A percentile compares a stretch with the other conserved stretches of the same genome.
phyloP scores from a whole-genome alignment of 176 grass and related monocot species.

The Chrysopogon serrulatus region DNA sequence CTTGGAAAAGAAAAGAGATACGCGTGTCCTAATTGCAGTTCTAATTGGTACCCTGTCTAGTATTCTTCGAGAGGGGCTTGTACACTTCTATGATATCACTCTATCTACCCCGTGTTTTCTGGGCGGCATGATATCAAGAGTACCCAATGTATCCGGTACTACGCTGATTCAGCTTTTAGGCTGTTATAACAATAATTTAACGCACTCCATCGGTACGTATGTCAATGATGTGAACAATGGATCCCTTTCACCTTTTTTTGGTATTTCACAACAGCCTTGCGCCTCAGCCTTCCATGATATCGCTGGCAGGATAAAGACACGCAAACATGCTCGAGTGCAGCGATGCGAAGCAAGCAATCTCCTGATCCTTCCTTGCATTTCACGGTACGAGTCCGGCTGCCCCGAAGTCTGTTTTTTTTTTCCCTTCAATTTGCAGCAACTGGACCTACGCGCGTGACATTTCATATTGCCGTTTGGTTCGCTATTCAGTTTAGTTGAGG shows the following conservation, averaged over 20 bases:
- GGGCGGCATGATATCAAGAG: neutral
- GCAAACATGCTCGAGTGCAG: neutral
- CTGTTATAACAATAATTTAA: neutral
- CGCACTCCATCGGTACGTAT: neutral
- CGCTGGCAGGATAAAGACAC: conserved; percentile 2
- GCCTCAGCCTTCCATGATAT: neutral
- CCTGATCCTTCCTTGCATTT: conserved; percentile 10
- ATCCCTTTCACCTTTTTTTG: neutral
- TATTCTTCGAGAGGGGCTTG: neutral
- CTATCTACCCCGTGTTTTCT: neutral
- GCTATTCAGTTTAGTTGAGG: no score
- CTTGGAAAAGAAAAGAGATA: neutral
- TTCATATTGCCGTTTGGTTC: neutral
- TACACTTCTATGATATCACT: neutral
- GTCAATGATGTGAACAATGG: conserved; percentile 11
- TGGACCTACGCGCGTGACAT: neutral
- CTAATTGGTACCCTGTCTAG: neutral
- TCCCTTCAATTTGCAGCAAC: neutral
- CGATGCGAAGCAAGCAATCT: conserved; percentile 34
- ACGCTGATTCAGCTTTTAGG: neutral
- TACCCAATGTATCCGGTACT: neutral
- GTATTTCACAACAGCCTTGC: neutral
- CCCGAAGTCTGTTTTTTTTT: neutral
- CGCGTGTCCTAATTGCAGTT: neutral
- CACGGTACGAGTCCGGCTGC: conserved; percentile 5